Evolutionary conservation across 805 yeast species (phyloP), one percentile per base, ranked within the genome.

Genomic region (Pichia pseudocactophila): DNA sequence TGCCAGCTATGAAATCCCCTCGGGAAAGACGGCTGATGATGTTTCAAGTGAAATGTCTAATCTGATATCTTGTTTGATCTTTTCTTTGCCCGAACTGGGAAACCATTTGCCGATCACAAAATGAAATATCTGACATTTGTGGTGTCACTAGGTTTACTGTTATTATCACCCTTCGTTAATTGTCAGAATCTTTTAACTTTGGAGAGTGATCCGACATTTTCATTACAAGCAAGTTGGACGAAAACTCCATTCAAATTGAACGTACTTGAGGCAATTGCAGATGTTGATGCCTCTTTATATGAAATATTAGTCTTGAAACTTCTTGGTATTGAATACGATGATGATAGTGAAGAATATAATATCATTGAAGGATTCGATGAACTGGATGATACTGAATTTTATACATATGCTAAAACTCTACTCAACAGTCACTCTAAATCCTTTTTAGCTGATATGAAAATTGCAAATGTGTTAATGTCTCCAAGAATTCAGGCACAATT

Each of bases 401-500:
- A 59, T 42, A 31, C 34, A 1, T 47, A 42, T 33, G 59, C 61
- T 12, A 26, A 44, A 2, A 38, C 47, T 1, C 26, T 61, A 22
- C 30, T 48, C 6, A 35, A 51, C 15, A 31, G 51, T 2, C 39
- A 30, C 3, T 27, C 43, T 1, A 50, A 46, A 18, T 37, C 34
- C 26, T 36, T 46, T 3, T 16, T 72, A 26, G 57, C 71, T 8
- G 65, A 73, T 45, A 61, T 74, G 28, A 61, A 71, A 31, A 48
- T 77, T 28, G 70, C 70, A 0, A 58, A 73, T 41, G 71, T 78
- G 36, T 60, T 69, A 26, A 58, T 69, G 42, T 63, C 84, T 1
- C 87, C 95, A 3, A 65, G 79, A 37, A 68, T 87, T 25, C 75
- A 77, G 53, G 64, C 88, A 1, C 84, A 84, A 42, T 80, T 69